These are phyloP conservation scores for Amniculicola lignicola DNA, from an alignment of 495 filamentous ascomycete genomes.

Conservation along the genomic window DNA sequence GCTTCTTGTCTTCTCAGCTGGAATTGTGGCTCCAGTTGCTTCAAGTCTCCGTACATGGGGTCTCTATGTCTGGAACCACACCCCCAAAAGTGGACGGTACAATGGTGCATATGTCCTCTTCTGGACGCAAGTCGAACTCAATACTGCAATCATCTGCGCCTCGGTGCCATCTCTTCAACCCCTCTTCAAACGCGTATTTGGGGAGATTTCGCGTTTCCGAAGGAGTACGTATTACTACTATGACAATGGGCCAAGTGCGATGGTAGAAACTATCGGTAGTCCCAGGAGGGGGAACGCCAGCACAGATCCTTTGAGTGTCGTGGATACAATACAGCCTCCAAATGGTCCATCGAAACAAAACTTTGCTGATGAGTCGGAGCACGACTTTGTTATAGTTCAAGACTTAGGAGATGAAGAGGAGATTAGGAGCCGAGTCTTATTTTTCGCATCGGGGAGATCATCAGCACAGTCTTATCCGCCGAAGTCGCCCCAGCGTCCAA, in stretches of 20 bases:
- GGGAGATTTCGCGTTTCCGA: not conserved
- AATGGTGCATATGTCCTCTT: slow-evolving; percentile 44
- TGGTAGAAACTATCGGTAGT: not conserved
- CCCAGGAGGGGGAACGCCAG: not conserved
- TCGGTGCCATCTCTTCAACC: slow-evolving; percentile 43
- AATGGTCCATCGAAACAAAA: slow-evolving; percentile 5
- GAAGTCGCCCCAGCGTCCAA: slow-evolving; percentile 12
- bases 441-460: slow-evolving; percentile 6
- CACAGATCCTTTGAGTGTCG: not conserved
- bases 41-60: slow-evolving; percentile 39
- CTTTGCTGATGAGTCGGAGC: not conserved
- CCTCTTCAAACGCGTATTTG: slow-evolving; percentile 28
- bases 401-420: slow-evolving; percentile 18
- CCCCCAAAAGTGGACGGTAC: slow-evolving; percentile 10
- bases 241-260: slow-evolving; percentile 1
- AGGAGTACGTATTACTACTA: slow-evolving; percentile 25
- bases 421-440: slow-evolving; percentile 8
- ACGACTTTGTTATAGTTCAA: not conserved
- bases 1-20: slow-evolving; percentile 23
- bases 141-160: slow-evolving; percentile 48
- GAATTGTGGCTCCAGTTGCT: slow-evolving; percentile 39
- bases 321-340: not conserved
- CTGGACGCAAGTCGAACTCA: slow-evolving; percentile 50
- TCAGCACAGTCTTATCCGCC: slow-evolving; percentile 8
- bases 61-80: slow-evolving; percentile 28